Percentiles rank a stretch among this genome's conserved stretches.
Evolutionary conservation across 352 stramenopile genomes (phyloP).

Genomic region (Elongisporangium prolatum): DNA sequence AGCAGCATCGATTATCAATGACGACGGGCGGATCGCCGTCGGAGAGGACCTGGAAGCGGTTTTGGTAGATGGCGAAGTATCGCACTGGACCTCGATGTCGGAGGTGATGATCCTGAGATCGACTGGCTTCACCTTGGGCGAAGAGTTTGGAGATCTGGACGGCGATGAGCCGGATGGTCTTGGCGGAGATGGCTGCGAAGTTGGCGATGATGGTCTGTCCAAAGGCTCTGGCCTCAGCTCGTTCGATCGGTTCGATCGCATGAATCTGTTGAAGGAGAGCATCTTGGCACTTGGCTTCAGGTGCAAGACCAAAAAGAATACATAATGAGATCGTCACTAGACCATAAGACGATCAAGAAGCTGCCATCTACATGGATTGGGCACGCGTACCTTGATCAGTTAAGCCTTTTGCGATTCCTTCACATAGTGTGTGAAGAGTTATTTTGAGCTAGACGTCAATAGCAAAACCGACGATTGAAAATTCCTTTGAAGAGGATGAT

Average conservation of each 20-base stretch:
- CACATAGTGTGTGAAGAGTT: not conserved
- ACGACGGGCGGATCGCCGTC: not conserved
- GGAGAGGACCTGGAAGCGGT: slow-evolving; percentile 1
- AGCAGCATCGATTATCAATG: not conserved
- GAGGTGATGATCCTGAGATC: not conserved
- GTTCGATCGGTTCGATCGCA: not conserved
- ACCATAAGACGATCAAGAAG: not conserved
- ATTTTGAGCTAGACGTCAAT: not conserved
- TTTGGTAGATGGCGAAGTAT: not conserved
- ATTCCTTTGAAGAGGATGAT: too few relatives aligned
- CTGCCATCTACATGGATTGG: not conserved
- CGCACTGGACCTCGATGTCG: not conserved
- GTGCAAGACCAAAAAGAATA: too few relatives aligned
- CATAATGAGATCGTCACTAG: not conserved
- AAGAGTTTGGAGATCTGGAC: slow-evolving; percentile 8
- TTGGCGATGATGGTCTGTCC: not conserved
- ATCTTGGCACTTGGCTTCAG: not conserved
- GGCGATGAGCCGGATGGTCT: not conserved
- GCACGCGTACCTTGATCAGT: not conserved
- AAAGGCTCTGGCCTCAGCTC: not conserved
- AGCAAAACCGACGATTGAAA: not conserved
- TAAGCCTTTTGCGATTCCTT: not conserved
- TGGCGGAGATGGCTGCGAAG: not conserved
- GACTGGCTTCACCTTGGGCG: slow-evolving; percentile 13
- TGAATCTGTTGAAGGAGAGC: not conserved